These are phyloP conservation scores for Theobroma cacao DNA, from an alignment of 345 rosid species.

Conservation along the genomic window DNA sequence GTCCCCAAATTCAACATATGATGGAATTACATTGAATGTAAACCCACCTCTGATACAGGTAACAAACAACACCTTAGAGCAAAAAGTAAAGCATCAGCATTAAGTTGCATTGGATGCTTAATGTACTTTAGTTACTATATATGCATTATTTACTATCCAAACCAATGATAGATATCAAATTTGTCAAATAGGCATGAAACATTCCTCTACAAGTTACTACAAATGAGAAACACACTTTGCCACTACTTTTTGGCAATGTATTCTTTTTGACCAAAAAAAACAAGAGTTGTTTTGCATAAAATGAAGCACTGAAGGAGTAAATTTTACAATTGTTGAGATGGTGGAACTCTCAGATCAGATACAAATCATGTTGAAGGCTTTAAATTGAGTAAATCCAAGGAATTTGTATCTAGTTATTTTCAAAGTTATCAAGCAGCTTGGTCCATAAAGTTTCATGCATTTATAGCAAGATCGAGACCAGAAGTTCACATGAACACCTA, in stretches of 20 bases:
- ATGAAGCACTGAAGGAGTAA: neutral
- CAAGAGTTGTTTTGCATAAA: neutral
- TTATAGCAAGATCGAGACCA: neutral
- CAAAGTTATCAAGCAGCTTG: neutral
- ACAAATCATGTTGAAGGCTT: neutral
- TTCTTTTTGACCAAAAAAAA: neutral
- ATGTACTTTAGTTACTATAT: neutral
- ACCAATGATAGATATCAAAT: neutral
- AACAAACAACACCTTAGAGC: slow-evolving; percentile 47
- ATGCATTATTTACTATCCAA: neutral
- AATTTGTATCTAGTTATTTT: neutral
- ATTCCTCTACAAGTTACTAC: neutral
- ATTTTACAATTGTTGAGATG: neutral
- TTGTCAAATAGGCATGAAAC: neutral
- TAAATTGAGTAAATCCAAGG: neutral
- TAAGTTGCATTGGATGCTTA: neutral
- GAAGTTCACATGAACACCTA: neutral
- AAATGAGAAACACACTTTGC: neutral
- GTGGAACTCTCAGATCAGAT: neutral
- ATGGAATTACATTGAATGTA: slow-evolving; percentile 52
- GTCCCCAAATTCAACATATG: slow-evolving; percentile 71
- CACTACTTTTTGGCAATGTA: neutral
- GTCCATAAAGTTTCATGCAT: neutral
- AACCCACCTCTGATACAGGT: slow-evolving; percentile 58
- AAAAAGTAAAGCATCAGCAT: neutral